phyloP scores from a whole-genome alignment of 2,329 filamentous ascomycete genomes.

The Colletotrichum liriopes region DNA sequence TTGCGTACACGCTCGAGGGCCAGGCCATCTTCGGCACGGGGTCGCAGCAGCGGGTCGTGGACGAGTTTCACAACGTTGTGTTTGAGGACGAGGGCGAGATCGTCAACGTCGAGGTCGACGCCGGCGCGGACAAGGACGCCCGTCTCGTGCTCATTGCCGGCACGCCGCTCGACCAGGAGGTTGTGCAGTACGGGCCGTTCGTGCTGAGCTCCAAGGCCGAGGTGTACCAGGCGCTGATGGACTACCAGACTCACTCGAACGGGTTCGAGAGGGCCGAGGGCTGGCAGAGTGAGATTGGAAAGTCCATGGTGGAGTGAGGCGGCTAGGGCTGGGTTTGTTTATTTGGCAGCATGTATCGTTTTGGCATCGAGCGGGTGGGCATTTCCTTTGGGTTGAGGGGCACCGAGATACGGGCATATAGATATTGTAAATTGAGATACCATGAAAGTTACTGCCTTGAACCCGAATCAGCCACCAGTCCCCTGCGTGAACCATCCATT shows the following conservation, averaged over 20 bases:
- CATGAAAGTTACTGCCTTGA: not conserved
- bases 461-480: not conserved
- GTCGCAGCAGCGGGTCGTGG: slow-evolving; percentile 67
- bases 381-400: not conserved
- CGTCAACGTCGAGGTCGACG: slow-evolving; percentile 79
- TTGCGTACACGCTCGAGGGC: slow-evolving; percentile 88
- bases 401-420: not conserved
- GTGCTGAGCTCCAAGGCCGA: slow-evolving; percentile 82
- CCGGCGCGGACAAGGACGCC: slow-evolving; percentile 71
- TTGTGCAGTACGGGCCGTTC: slow-evolving; percentile 90
- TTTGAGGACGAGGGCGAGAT: slow-evolving; percentile 86
- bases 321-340: not conserved
- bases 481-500: too few relatives aligned
- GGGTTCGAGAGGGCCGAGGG: slow-evolving; percentile 85
- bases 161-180: slow-evolving; percentile 82
- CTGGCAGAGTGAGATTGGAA: slow-evolving; percentile 91
- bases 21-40: slow-evolving; percentile 74
- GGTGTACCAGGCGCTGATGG: slow-evolving; percentile 82
- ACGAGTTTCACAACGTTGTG: slow-evolving; percentile 88
- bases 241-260: slow-evolving; percentile 81
- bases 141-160: slow-evolving; percentile 83
- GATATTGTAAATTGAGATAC: not conserved
- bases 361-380: slow-evolving; percentile 2
- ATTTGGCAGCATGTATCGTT: slow-evolving; percentile 3
- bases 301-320: slow-evolving; percentile 72